A percentile compares a stretch with the other conserved stretches of the same genome.
phyloP scores from a whole-genome alignment of 768 basidiomycete species.

The Kwoniella shandongensis region DNA sequence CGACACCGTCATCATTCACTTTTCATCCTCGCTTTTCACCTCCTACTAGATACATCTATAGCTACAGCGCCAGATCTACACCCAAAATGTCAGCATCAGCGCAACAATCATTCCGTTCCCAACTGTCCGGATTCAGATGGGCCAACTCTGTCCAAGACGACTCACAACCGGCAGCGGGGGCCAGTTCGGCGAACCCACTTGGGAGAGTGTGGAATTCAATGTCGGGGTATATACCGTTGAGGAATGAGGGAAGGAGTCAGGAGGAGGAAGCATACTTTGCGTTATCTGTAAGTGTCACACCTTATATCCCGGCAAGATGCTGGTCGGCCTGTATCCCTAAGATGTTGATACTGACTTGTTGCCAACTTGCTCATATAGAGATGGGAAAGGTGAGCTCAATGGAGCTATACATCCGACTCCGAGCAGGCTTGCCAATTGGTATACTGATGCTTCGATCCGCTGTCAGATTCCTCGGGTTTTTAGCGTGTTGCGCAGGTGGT shows the following conservation, averaged over 20 bases:
- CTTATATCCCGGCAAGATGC: neutral
- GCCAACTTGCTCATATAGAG: slow-evolving; percentile 60
- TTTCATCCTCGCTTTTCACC: too few species aligned
- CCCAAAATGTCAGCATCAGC: slow-evolving; percentile 39
- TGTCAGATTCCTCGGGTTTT: slow-evolving; percentile 82
- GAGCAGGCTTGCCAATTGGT: too few species aligned
- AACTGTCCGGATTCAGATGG: slow-evolving; percentile 54
- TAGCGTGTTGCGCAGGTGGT: slow-evolving; percentile 83
- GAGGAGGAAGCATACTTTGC: slow-evolving; percentile 94
- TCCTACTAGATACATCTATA: neutral
- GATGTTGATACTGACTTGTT: too few species aligned
- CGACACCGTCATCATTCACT: too few species aligned
- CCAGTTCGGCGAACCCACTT: slow-evolving; percentile 64
- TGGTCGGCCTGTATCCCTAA: neutral
- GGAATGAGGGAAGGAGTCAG: slow-evolving; percentile 75
- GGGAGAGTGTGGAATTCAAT: slow-evolving; percentile 82
- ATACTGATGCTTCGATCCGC: too few species aligned
- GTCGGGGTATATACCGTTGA: slow-evolving; percentile 80
- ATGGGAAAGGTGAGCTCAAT: slow-evolving; percentile 75
- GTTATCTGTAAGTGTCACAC: slow-evolving; percentile 37
- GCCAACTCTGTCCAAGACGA: slow-evolving; percentile 53
- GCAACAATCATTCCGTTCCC: slow-evolving; percentile 49
- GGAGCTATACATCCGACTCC: too few species aligned
- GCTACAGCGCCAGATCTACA: neutral
- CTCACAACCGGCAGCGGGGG: slow-evolving; percentile 26